Evolutionary conservation across 2,329 filamentous ascomycete genomes (phyloP), one percentile per base, ranked within the genome.

Genomic region (Ophiostoma himal-ulmi): DNA sequence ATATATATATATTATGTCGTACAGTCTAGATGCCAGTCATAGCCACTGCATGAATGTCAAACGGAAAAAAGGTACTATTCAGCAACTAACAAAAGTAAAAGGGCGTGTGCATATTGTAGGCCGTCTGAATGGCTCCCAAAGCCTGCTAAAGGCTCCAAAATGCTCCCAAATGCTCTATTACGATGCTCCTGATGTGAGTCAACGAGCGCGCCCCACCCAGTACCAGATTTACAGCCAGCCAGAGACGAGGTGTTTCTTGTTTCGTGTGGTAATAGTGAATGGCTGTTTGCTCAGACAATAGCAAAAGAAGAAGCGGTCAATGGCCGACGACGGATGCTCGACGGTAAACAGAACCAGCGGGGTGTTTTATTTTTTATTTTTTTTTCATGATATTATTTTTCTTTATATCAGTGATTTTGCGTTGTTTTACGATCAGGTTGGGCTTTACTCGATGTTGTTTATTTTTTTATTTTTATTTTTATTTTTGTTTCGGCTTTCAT

Each of bases 181-280:
- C 30, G 1, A 30, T 54, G 48, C 30, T 13, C 8, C 13, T 13
- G 57, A 39, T 65, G 22, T 30, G 62, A 39, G 36, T 65, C 36
- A 39, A 39, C 26, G 54, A 20, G 30, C 30, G 30, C 1, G 36
- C 62, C 62, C 62, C 62, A 65, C 62, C 20, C 62, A 22, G 62
- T 39, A 65, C 62, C 36, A 65, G 36, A 65, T 22, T n/a, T 39
- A 26, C 57, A 57, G 52, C 52, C 44, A 48, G 52, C 52, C 52
- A 22, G 52, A 54, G 52, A 54, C 52, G 52, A 57, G 52, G 4
- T 13, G 52, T 30, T 30, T 30, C 30, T 37, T 37, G 30, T 64
- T 37, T 37, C 44, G 44, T 48, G 44, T 48, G 44, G 44, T 48
- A 48, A 17, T 48, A 48, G 44, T 48, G 37, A 39, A 39, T 39